A percentile compares a stretch with the other conserved stretches of the same genome.
phyloP scores from a whole-genome alignment of 1,284 basidiomycete genomes.

The Pseudozyma tsukubaensis region DNA sequence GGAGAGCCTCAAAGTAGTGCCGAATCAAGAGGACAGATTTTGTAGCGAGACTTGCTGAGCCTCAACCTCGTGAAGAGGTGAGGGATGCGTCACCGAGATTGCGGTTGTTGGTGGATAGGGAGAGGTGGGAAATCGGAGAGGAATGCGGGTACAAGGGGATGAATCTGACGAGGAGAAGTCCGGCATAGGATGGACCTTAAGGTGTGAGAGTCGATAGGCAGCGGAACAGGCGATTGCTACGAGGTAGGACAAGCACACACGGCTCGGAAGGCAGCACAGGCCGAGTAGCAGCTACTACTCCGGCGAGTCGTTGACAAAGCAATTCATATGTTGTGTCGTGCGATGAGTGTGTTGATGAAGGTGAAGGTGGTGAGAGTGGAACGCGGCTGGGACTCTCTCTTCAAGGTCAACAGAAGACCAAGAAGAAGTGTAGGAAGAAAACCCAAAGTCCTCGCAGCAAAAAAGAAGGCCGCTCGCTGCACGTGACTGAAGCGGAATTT shows the following conservation, averaged over 20 bases:
- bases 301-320: too few species aligned
- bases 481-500: conserved; percentile 14
- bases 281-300: neutral
- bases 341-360: neutral
- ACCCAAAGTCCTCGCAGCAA: neutral
- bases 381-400: neutral
- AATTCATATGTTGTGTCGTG: too few species aligned
- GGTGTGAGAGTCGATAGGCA: neutral
- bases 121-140: neutral
- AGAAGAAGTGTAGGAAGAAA: conserved; percentile 11
- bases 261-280: neutral
- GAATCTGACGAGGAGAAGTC: neutral
- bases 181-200: neutral
- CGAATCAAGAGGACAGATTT: conserved; percentile 31
- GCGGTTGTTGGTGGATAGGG: conserved; percentile 13
- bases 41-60: conserved; percentile 32
- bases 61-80: conserved; percentile 18
- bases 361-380: conserved; percentile 4
- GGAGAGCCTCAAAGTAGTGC: conserved; percentile 51
- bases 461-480: neutral
- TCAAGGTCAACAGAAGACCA: conserved; percentile 2
- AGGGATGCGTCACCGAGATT: conserved; percentile 38
- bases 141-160: neutral
- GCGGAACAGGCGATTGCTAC: neutral
- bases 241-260: neutral